Conservation (phyloP, 192 early-diverging fungal genomes). For the Rhizoclosmatium globosum region DNA sequence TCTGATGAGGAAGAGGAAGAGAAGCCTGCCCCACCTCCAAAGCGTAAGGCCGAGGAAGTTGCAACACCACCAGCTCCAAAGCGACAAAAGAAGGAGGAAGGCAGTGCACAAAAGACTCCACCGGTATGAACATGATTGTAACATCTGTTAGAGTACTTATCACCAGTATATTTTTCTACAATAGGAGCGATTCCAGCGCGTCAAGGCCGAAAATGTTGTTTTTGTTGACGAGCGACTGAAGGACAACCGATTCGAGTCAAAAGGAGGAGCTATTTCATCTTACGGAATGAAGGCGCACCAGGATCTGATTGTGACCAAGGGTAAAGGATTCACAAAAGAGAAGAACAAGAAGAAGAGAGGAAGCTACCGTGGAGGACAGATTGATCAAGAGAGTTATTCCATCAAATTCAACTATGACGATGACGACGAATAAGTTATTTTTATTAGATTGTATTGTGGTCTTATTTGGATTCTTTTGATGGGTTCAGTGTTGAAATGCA, state of each 20-base stretch:
- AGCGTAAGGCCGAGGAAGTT: neutral
- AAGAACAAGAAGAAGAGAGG: constrained; percentile 92
- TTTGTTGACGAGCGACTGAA: constrained; percentile 82
- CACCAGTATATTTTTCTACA: neutral
- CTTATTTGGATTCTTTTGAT: too few species aligned
- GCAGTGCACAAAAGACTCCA: neutral
- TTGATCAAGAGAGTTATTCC: constrained; percentile 83
- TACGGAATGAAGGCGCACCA: constrained; percentile 94
- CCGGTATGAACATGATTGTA: neutral
- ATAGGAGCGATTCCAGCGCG: constrained; percentile 81
- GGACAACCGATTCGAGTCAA: constrained; percentile 80
- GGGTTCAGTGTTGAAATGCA: too few species aligned
- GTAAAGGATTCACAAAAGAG: constrained; percentile 92
- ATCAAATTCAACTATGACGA: constrained; percentile 80
- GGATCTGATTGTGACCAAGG: constrained; percentile 89
- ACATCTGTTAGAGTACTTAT: neutral
- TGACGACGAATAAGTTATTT: neutral
- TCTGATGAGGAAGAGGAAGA: constrained; percentile 40
- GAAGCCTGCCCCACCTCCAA: neutral
- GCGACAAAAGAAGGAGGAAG: constrained; percentile 3
- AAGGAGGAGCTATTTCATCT: constrained; percentile 71
- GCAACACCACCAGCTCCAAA: constrained; percentile 36
- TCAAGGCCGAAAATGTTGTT: constrained; percentile 81
- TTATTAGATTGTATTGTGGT: too few species aligned
- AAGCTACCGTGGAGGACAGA: constrained; percentile 90